phyloP scores from a whole-genome alignment of 495 filamentous ascomycete species.

The Penicillium cinerascens region DNA sequence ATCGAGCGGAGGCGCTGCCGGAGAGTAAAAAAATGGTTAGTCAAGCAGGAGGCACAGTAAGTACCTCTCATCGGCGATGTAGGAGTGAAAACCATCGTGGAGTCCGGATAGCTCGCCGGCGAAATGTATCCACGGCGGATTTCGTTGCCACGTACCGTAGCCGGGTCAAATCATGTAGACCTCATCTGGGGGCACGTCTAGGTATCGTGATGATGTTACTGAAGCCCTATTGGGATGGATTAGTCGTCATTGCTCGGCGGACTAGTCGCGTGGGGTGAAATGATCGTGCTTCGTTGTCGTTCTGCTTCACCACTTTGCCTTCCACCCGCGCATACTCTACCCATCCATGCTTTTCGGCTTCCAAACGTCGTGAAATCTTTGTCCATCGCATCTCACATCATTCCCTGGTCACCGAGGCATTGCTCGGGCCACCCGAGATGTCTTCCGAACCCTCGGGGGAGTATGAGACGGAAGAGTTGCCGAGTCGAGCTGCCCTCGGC shows the following conservation, averaged over 20 bases:
- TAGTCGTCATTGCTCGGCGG: not conserved
- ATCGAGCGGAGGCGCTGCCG: no score
- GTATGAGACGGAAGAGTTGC: not conserved
- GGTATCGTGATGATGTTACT: not conserved
- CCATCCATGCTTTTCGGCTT: not conserved
- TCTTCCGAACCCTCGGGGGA: not conserved
- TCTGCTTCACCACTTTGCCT: not conserved
- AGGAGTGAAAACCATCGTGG: no score
- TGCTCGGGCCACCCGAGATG: not conserved
- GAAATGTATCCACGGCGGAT: no score
- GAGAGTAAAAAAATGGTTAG: no score
- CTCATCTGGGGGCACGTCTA: not conserved
- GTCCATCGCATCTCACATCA: not conserved
- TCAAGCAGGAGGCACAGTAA: no score
- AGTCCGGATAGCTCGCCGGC: no score
- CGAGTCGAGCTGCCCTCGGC: not conserved
- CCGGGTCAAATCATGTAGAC: not conserved
- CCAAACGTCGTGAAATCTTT: not conserved
- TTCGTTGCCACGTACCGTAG: not conserved
- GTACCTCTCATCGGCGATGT: no score
- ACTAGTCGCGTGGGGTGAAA: not conserved
- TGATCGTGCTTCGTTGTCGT: not conserved
- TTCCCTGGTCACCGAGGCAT: not conserved
- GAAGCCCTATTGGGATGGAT: not conserved
- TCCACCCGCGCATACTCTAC: not conserved